Base-by-base conservation (phyloP, 768 basidiomycete genomes). In the Austroboletus festivus region DNA sequence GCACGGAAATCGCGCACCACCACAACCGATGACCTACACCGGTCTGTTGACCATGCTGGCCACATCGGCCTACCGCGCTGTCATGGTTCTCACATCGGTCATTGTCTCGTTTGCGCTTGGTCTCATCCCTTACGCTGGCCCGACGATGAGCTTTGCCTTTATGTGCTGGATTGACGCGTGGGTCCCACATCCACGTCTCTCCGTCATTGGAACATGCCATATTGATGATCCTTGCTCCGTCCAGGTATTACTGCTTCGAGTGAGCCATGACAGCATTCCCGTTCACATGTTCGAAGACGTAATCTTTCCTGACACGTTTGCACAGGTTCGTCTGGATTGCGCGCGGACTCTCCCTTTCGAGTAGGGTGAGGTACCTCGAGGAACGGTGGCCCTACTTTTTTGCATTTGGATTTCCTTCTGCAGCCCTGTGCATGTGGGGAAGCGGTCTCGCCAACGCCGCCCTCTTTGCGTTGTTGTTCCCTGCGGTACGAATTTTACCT, bases 211-310 rank as follows among this genome's bases (percentile, higher is more conserved):
- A 42, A 42, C 52, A 47, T 41, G 30, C 5, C 42, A 5, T 26
- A 42, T 42, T 20, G 55, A 35, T 46, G 35, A n/a, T n/a, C 5
- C 43, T 16, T 41, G 22, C 39, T 21, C 43, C 31, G n/a, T 40
- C 15, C 38, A 91, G 89, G 40, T 93, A 91, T 65, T 93, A 93
- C 68, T 91, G 85, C 67, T 93, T 93, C 59, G 91, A 93, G 89
- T 92, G 62, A 69, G 76, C 57, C 19, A 12, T 39, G 26, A 28
- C 47, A 10, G 28, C 39, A 12, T 46, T 16, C 50, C 22, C 46
- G 41, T 11, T 28, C 11, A 47, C 30, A 31, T 44, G 42, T 35
- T 31, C 44, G 15, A 37, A 41, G 20, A 8, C 35, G 41, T 13
- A 37, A 16, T 23, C 34, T 52, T 37, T 37, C n/a, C 54, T 63